These are phyloP conservation scores for Citrus australasica DNA, from an alignment of 345 rosid genomes.

Conservation along the genomic window DNA sequence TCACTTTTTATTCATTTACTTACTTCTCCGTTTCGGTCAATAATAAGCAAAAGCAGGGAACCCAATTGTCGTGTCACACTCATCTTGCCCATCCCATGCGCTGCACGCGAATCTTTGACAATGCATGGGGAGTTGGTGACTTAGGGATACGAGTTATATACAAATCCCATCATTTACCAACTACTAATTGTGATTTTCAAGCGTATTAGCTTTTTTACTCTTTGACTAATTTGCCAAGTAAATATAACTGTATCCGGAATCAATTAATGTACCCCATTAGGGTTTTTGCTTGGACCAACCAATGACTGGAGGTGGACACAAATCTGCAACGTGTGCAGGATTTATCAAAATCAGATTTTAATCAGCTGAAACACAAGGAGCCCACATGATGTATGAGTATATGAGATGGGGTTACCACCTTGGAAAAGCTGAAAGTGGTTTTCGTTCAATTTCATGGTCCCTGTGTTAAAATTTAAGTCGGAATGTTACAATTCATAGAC, in stretches of 20 bases:
- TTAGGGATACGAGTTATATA: conserved; percentile 10
- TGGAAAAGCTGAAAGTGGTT: conserved; percentile 32
- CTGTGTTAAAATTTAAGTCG: too few relatives aligned
- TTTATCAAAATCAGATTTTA: not conserved
- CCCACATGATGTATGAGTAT: conserved; percentile 15
- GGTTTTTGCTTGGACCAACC: too few relatives aligned
- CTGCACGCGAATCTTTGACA: conserved; percentile 55
- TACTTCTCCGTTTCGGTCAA: conserved; percentile 6
- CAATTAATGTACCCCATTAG: not conserved
- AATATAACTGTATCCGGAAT: not conserved
- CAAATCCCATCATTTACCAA: conserved; percentile 32
- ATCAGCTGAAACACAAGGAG: conserved; percentile 9
- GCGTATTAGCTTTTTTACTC: not conserved
- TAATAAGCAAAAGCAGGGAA: conserved; percentile 24
- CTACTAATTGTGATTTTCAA: conserved; percentile 27
- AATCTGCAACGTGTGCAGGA: not conserved
- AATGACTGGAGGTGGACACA: not conserved
- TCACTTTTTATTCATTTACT: not conserved
- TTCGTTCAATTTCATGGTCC: not conserved
- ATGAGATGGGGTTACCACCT: conserved; percentile 15
- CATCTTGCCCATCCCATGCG: conserved; percentile 37
- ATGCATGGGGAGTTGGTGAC: conserved; percentile 7
- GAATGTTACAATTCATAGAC: conserved; percentile 13
- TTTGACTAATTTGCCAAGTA: conserved; percentile 22
- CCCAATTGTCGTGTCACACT: conserved; percentile 38